Base-by-base conservation (phyloP, 2,329 filamentous ascomycete species). In the Diplodia corticola region DNA sequence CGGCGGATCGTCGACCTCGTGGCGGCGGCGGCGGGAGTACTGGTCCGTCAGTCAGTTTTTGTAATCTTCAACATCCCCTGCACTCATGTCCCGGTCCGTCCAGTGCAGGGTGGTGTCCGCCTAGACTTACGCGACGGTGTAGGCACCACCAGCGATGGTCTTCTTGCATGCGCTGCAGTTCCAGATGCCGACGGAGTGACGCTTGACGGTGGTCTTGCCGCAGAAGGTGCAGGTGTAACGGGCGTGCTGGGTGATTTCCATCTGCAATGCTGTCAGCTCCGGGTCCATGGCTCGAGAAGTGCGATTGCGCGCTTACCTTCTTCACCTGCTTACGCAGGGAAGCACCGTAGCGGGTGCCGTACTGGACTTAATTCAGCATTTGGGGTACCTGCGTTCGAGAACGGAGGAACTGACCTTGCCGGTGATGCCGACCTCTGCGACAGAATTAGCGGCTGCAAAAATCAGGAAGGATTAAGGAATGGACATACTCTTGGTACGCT, bases 241-340 rank as follows among this genome's bases (percentile, higher is more conserved):
- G 85, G 93, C 92, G 88, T 99, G 95, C 85, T 98, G 95, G 78
- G 92, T 91, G 83, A 98, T 91, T 90, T 77, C 95, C 91, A 97
- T 97, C 91, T 66, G 26, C 30, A 48, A 35, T 24, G 15, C 30
- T 51, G 46, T 66, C n/a, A 60, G 46, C 46, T 66, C 64, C 54
- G 53, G 9, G 12, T 7, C 55, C 17, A 26, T 4, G 9, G 33
- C 35, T n/a, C n/a, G 20, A 10, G 20, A 28, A 6, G 12, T 51
- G 33, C 6, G n/a, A 35, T 35, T 61, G 40, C 3, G 57, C 12
- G 26, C 37, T 37, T 57, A 65, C 63, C 63, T 97, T 97, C 92
- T 98, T 98, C 80, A 95, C 90, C 83, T 93, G 93, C 89, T 98
- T 98, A 85, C 93, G 92, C 84, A 98, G 92, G 79, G 95, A 98